These are phyloP conservation scores for Diaporthe citriasiana DNA, from an alignment of 2,329 filamentous ascomycete species.

Conservation along the genomic window DNA sequence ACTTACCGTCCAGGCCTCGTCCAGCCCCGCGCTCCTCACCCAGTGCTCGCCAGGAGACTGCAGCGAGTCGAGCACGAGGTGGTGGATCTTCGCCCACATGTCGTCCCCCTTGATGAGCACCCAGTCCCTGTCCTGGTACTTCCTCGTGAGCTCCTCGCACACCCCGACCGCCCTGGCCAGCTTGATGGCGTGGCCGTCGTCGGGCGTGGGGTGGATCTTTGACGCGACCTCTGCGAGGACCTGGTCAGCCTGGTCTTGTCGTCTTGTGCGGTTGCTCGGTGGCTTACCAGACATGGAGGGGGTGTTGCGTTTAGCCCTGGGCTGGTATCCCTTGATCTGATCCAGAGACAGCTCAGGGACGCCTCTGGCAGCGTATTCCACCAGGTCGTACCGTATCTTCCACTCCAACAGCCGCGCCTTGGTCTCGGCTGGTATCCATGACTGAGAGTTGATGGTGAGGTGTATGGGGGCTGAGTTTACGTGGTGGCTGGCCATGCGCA, in stretches of 20 bases:
- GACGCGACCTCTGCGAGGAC: constrained; percentile 49
- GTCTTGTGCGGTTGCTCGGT: constrained; percentile 39
- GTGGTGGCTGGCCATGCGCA: constrained; percentile 74
- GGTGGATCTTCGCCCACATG: constrained; percentile 72
- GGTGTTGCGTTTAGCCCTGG: constrained; percentile 56
- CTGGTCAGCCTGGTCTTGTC: not conserved
- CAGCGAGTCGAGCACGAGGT: constrained; percentile 74
- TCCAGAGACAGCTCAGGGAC: constrained; percentile 72
- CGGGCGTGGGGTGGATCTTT: constrained; percentile 64
- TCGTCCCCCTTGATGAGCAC: constrained; percentile 67
- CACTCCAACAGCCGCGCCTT: constrained; percentile 83
- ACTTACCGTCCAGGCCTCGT: constrained; percentile 73
- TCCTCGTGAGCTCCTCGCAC: constrained; percentile 66
- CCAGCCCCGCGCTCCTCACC: constrained; percentile 74
- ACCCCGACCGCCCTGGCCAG: constrained; percentile 78
- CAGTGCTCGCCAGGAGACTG: constrained; percentile 67
- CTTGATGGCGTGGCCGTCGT: constrained; percentile 89
- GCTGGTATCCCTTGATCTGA: constrained; percentile 72
- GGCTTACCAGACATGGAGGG: constrained; percentile 58
- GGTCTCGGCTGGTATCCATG: constrained; percentile 70
- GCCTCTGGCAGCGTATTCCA: constrained; percentile 79
- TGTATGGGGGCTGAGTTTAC: constrained; percentile 82
- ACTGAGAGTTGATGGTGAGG: constrained; percentile 72
- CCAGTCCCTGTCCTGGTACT: constrained; percentile 62
- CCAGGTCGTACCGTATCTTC: constrained; percentile 82